These are phyloP conservation scores for Arabis hirsuta DNA, from an alignment of 345 rosid species.

Conservation along the genomic window DNA sequence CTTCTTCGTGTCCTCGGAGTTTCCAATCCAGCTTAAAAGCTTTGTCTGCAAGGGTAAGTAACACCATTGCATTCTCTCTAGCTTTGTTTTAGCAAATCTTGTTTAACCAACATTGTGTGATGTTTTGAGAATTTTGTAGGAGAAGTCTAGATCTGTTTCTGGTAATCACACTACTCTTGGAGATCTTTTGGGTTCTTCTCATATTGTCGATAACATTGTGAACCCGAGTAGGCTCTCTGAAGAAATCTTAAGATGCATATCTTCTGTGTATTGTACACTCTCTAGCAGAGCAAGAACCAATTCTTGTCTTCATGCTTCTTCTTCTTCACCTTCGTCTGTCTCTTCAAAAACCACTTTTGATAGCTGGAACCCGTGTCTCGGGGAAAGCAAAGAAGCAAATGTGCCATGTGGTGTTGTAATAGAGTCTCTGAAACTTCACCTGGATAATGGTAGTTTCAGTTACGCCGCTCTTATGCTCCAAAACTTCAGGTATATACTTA, in stretches of 20 bases:
- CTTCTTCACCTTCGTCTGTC: slow-evolving; percentile 64
- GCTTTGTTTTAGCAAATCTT: not conserved
- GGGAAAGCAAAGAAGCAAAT: slow-evolving; percentile 45
- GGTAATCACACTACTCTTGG: slow-evolving; percentile 72
- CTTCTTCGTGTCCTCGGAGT: slow-evolving; percentile 47
- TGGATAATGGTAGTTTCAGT: slow-evolving; percentile 65
- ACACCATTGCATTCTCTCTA: not conserved
- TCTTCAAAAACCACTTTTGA: slow-evolving; percentile 71
- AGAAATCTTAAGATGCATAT: slow-evolving; percentile 77
- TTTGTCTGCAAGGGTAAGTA: slow-evolving; percentile 52
- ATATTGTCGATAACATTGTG: slow-evolving; percentile 35
- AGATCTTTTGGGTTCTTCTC: slow-evolving; percentile 65
- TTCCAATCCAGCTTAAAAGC: slow-evolving; percentile 49
- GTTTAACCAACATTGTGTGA: too few relatives aligned
- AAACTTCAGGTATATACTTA: slow-evolving; percentile 64
- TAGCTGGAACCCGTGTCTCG: slow-evolving; percentile 51
- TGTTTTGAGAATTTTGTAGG: slow-evolving; percentile 45
- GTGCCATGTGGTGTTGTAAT: slow-evolving; percentile 49
- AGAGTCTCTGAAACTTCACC: slow-evolving; percentile 60
- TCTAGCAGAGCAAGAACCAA: slow-evolving; percentile 43
- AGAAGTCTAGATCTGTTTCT: slow-evolving; percentile 46
- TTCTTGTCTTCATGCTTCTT: slow-evolving; percentile 39
- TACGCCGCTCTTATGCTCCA: slow-evolving; percentile 64
- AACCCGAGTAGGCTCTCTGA: slow-evolving; percentile 74
- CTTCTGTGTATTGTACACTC: slow-evolving; percentile 75